phyloP scores from a whole-genome alignment of 2,329 filamentous ascomycete genomes.

The Aspergillus luchuensis region DNA sequence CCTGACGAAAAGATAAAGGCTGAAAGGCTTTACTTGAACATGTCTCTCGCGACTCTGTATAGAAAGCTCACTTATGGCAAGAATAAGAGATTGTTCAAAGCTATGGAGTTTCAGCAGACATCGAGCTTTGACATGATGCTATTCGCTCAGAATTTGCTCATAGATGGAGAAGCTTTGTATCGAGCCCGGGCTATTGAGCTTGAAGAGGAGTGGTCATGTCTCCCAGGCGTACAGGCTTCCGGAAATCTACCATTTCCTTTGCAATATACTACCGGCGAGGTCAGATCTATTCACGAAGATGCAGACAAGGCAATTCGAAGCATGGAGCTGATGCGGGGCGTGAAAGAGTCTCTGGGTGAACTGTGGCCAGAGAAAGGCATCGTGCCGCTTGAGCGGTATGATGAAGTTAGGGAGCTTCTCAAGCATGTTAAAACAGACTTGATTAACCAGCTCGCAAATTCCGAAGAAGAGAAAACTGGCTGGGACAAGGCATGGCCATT shows the following conservation, averaged over 20 bases:
- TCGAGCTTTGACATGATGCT: conserved; percentile 18
- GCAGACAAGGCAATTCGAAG: conserved; percentile 11
- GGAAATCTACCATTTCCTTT: conserved; percentile 16
- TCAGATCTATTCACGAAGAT: conserved; percentile 13
- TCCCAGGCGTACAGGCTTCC: conserved; percentile 15
- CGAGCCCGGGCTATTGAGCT: conserved; percentile 11
- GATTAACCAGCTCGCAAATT: conserved; percentile 13
- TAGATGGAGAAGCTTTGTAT: conserved; percentile 19
- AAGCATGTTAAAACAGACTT: conserved; percentile 17
- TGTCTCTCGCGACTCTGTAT: conserved; percentile 15
- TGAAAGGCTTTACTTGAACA: conserved; percentile 14
- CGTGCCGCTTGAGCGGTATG: conserved; percentile 16
- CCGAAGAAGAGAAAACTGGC: conserved; percentile 14
- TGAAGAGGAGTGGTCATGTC: conserved; percentile 13
- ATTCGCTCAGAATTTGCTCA: conserved; percentile 17
- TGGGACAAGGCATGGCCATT: conserved; percentile 37
- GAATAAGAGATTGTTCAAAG: conserved; percentile 14
- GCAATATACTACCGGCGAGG: conserved; percentile 12
- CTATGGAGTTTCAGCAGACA: conserved; percentile 16
- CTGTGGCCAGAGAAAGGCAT: conserved; percentile 22
- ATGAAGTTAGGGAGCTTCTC: conserved; percentile 16
- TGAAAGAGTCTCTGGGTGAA: conserved; percentile 16
- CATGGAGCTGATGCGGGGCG: conserved; percentile 17
- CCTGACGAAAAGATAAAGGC: conserved; percentile 11
- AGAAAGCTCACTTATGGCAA: conserved; percentile 10